A percentile compares a stretch with the other conserved stretches of the same genome.
These are phyloP conservation scores for Ophiostoma ulmi DNA, from an alignment of 2,329 filamentous ascomycete species.

Conservation along the genomic window DNA sequence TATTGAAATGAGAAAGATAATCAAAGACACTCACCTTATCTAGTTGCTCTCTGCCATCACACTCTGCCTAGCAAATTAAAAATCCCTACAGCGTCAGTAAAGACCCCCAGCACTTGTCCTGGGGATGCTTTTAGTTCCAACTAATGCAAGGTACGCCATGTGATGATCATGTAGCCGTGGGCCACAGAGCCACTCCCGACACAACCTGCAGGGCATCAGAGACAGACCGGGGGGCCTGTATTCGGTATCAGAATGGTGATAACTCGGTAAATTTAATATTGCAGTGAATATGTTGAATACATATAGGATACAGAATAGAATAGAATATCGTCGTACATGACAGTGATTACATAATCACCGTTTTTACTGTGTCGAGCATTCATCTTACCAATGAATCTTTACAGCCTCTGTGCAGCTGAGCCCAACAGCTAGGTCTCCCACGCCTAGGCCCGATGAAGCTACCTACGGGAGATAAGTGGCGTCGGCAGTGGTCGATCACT, in stretches of 20 bases:
- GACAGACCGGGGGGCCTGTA: neutral
- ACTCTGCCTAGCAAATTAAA: neutral
- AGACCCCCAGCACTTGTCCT: neutral
- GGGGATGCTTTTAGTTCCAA: slow-evolving; percentile 1
- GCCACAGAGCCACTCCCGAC: neutral
- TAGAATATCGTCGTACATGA: no score
- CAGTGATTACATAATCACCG: neutral
- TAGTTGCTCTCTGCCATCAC: no score
- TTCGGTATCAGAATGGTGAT: neutral
- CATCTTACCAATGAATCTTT: no score
- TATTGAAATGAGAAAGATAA: no score
- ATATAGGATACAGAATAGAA: no score
- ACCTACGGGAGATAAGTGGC: slow-evolving; percentile 25
- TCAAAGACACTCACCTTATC: no score
- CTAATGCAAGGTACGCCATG: slow-evolving; percentile 21
- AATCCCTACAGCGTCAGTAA: neutral
- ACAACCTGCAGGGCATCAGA: slow-evolving; percentile 10
- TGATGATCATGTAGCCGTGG: slow-evolving; percentile 7
- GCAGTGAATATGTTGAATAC: neutral
- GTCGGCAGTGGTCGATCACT: slow-evolving; percentile 23
- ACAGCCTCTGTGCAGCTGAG: neutral
- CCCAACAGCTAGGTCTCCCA: neutral
- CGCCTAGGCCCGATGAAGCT: slow-evolving; percentile 25
- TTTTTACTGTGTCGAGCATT: no score
- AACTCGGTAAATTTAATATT: no score